Evolutionary conservation across 2,329 filamentous ascomycete species (phyloP).

Genomic region (Didymellaceae sp.): DNA sequence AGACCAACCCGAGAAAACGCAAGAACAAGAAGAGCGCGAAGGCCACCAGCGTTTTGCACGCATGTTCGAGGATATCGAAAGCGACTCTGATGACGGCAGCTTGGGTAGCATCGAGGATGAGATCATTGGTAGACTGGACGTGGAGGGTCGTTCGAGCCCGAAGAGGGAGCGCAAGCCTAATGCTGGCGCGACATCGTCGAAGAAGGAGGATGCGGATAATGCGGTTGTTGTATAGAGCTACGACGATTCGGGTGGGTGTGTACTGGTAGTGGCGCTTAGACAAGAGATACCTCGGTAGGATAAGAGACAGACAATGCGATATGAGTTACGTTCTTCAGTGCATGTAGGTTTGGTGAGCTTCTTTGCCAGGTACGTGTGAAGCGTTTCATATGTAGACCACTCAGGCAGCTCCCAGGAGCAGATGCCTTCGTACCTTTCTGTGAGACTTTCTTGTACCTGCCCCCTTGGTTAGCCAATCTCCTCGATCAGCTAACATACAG

Average conservation of each 20-base stretch:
- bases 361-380: neutral
- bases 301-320: constrained; percentile 11
- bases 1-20: constrained; percentile 19
- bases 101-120: constrained; percentile 15
- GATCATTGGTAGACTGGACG: constrained; percentile 12
- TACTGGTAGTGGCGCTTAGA: constrained; percentile 19
- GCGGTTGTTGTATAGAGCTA: constrained; percentile 8
- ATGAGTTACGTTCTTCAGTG: constrained; percentile 10
- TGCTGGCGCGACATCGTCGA: neutral
- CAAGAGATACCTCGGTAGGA: constrained; percentile 17
- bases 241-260: constrained; percentile 3
- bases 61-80: constrained; percentile 46
- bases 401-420: too few species aligned
- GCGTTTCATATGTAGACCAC: neutral
- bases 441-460: too few species aligned
- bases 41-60: constrained; percentile 42
- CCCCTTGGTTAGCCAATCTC: too few species aligned
- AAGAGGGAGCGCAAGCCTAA: constrained; percentile 6
- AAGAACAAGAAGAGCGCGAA: constrained; percentile 40
- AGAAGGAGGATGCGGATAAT: constrained; percentile 2
- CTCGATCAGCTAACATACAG: too few species aligned
- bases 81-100: constrained; percentile 36
- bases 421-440: too few species aligned
- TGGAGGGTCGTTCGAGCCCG: constrained; percentile 9
- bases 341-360: neutral